Base-by-base conservation (phyloP, 805 yeast genomes). In the Metschnikowia lachancei region DNA sequence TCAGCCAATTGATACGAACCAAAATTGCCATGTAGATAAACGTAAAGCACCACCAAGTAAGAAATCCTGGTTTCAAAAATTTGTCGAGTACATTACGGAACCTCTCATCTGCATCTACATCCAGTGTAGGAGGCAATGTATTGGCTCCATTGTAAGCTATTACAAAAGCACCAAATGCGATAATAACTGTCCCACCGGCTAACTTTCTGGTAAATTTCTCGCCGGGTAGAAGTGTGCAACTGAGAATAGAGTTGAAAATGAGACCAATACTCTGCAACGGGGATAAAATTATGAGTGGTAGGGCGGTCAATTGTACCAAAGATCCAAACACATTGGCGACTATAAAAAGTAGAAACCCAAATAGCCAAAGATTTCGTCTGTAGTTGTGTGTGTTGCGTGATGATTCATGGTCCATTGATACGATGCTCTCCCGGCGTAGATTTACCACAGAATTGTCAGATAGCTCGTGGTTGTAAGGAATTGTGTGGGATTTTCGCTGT, bases 221-320 rank as follows among this genome's bases (percentile, higher is more conserved):
- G 28, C 81, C 72, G 12, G 89, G 76, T 12, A 89, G 64, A 10
- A 87, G 46, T 16, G 85, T 62, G 36, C 94, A 87, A 57, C 88
- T 67, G 36, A 71, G 78, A 1, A 87, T 63, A 0, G 94, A 80
- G 64, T 90, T 90, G 72, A 90, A 89, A 2, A 89, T 90, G n/a
- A 90, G 72, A 0, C 96, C 96, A 19, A 84, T 80, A 20, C 95
- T 88, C 61, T 89, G 96, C 45, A 89, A 66, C 0, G 96, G 96
- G 19, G 90, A 82, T 47, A 89, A 64, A 2, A 90, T 76, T 36
- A 88, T 83, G 49, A 90, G 69, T 1, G 97, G 97, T 35, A 89
- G 69, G 2, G 96, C 85, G 1, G 94, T 80, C 32, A 90, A 81
- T 65, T 90, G 97, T 22, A 89, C 84, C 16, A 85, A 72, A 2